Percentiles rank a stretch among this genome's conserved stretches.
Evolutionary conservation across 2,329 filamentous ascomycete species (phyloP).

Genomic region (Beauveria bassiana): DNA sequence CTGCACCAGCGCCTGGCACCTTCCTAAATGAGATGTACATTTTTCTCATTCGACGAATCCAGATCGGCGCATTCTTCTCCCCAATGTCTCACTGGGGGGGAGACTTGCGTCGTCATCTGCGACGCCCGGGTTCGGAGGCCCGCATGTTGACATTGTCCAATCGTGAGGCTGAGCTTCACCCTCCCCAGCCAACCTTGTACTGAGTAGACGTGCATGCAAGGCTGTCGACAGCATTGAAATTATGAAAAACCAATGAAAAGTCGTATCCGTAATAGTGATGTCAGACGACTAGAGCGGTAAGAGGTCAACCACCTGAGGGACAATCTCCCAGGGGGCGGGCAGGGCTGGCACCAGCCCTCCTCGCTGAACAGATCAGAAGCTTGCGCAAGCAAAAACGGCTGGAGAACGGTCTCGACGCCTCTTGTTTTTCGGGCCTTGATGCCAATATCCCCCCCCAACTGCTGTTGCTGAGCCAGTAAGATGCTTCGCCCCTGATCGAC

Average conservation of each 20-base stretch:
- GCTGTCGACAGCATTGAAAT: neutral
- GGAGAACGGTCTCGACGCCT: neutral
- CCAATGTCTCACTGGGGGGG: too few species aligned
- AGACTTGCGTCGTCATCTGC: too few species aligned
- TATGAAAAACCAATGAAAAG: neutral
- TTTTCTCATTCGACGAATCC: neutral
- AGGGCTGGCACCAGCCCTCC: neutral
- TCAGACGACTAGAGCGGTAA: too few species aligned
- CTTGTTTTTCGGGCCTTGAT: neutral
- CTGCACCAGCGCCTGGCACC: neutral
- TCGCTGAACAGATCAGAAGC: neutral
- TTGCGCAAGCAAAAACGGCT: neutral
- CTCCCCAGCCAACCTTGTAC: neutral
- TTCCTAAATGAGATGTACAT: too few species aligned
- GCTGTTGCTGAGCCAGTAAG: neutral
- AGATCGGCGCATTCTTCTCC: neutral
- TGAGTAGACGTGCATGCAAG: neutral
- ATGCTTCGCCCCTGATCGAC: neutral
- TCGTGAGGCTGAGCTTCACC: neutral
- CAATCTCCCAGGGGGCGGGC: neutral
- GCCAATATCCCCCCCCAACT: neutral
- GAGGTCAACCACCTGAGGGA: too few species aligned
- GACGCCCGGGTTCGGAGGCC: neutral
- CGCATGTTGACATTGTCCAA: neutral
- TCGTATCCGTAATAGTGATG: too few species aligned